These are phyloP conservation scores for Aurantiochytrium sp. DNA, from an alignment of 108 stramenopile species.

Conservation along the genomic window DNA sequence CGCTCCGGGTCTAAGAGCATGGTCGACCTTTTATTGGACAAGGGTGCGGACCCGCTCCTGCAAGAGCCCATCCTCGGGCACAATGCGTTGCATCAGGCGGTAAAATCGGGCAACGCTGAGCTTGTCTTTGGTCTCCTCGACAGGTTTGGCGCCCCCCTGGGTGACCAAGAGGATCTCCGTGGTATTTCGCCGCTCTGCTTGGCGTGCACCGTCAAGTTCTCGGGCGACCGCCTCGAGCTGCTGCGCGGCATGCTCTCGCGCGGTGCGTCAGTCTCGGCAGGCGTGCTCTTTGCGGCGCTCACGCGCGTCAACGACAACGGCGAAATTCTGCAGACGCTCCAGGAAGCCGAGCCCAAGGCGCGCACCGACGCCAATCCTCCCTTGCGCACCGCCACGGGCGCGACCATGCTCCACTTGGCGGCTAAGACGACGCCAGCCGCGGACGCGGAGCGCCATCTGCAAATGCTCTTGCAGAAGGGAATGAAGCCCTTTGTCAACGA, in stretches of 20 bases:
- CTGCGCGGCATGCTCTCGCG: background rate
- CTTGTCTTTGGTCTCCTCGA: background rate
- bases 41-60: background rate
- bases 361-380: background rate
- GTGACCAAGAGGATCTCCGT: background rate
- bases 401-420: background rate
- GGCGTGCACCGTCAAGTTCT: background rate
- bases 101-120: background rate
- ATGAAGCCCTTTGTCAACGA: background rate
- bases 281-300: background rate
- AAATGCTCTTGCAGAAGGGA: background rate
- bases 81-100: constrained; percentile 5
- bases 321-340: background rate
- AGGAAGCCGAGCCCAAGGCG: background rate
- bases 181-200: background rate
- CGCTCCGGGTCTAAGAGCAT: background rate
- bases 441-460: background rate
- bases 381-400: background rate
- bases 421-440: background rate
- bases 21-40: background rate
- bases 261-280: background rate
- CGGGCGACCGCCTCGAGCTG: background rate
- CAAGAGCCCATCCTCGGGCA: constrained; percentile 21
- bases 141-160: background rate
- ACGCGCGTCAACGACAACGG: background rate